Conservation (phyloP, 164 flowering plant species). For the Liquidambar formosana region DNA sequence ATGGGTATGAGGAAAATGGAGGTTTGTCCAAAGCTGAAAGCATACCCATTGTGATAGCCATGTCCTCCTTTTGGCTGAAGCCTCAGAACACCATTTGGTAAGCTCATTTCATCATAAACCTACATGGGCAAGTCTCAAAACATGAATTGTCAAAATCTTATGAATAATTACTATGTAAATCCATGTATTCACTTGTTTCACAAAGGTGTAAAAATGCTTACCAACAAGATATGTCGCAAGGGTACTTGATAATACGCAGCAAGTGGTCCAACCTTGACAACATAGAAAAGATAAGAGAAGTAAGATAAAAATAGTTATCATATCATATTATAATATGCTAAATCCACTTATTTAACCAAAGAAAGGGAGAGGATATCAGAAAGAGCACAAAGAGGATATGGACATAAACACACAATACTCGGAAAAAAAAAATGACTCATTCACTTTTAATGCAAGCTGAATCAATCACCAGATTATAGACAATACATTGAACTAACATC, state of each 20-base stretch:
- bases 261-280: constrained; percentile 82
- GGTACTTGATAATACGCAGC: constrained; percentile 97
- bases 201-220: constrained; percentile 20
- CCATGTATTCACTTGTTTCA: background rate
- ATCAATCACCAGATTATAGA: constrained; percentile 3
- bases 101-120: constrained; percentile 94
- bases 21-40: background rate
- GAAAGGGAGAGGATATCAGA: background rate
- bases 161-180: background rate
- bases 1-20: background rate
- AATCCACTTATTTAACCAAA: background rate
- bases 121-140: constrained; percentile 21
- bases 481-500: background rate
- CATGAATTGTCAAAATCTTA: background rate
- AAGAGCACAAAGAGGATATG: background rate
- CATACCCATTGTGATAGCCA: constrained; percentile 95
- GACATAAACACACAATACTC: background rate
- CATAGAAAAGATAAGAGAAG: constrained; percentile 10
- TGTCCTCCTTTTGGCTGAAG: constrained; percentile 94
- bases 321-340: background rate
- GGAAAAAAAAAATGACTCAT: background rate
- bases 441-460: background rate
- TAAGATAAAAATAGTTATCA: background rate
- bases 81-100: constrained; percentile 92
- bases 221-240: constrained; percentile 87